Evolutionary conservation across 805 yeast species (phyloP), one percentile per base, ranked within the genome.

Genomic region (Schwanniomyces yamadae): DNA sequence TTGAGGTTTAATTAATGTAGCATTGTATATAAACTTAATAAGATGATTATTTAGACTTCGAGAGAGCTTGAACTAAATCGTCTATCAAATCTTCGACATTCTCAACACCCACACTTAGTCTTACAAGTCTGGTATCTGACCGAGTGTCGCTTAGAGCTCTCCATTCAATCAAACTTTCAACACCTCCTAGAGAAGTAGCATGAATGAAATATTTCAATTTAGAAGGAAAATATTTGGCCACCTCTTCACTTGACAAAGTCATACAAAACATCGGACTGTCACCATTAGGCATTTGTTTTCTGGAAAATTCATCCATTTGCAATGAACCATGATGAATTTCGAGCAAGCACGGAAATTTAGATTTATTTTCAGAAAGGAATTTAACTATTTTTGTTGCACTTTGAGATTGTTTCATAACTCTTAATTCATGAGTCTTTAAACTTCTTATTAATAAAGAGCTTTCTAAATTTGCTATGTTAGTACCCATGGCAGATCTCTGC

Each of bases 121-220:
- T 74, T 26, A 90, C 59, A 31, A 88, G 57, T 1, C 75, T 72
- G 15, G 75, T 72, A 14, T 74, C 66, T 10, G 80, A 82, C 4
- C 61, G 45, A 1, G 73, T 55, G 53, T 88, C 70, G 39, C 54
- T 73, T 62, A 90, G 53, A 0, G 87, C 82, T 54, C 96, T 77
- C 95, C 96, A 88, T 60, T 90, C 97, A 39, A 90, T 78, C 52
- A 89, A 66, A 30, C 95, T 83, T 61, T 91, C 97, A 10, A 84
- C 86, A 15, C 97, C 96, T 25, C 97, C 97, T 18, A 91, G 67
- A 2, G 96, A 87, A 0, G 96, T 89, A 4, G 96, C 95, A 61
- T 90, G 98, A 48, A 82, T 83, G 66, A 89, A 88, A 44, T 75
- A 76, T 46, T 77, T 74, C 40, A 88, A 64, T 40, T 68, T 73